Evolutionary conservation across 495 filamentous ascomycete genomes (phyloP), one percentile per base, ranked within the genome.

Genomic region (Penicillium crystallinum): DNA sequence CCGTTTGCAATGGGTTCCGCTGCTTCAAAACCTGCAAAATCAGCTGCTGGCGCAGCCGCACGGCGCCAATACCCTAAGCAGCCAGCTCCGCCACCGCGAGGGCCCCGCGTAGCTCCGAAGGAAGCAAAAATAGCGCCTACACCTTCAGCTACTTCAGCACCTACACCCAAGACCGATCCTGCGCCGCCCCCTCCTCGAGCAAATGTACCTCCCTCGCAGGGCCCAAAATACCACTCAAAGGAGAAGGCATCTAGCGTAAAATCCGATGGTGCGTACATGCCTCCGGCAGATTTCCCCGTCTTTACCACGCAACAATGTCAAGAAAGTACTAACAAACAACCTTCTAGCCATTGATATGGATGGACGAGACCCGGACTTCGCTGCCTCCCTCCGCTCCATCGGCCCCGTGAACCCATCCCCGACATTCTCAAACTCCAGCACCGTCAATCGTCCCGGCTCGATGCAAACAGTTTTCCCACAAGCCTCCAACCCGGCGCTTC

Each of bases 321-420:
- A 15, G 5, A 17, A 39, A 33, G 30, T 34, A 45, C 21, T 38
- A 39, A 40, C 56, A 59, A 56, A 58, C 42, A 33, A 30, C 4
- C 18, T 23, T 47, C 3, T 53, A 86, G 82, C 81, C n/a, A 81
- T 87, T 52, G 78, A 85, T 60, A 71, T 82, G 52, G 85, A 87
- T 58, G 80, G 78, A 53, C 76, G 74, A n/a, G 83, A 86, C 57
- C 83, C 83, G 2, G 68, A 79, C 64, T 85, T 82, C 66, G 80
- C 79, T 43, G 75, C 74, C 56, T 81, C 80, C 44, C 78, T 87
- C 49, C 79, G 78, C 59, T 66, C 68, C 35, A 74, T 89, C 55
- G 86, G 86, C 49, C 77, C 85, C 49, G 85, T 88, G 17, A 74
- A 77, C 44, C 83, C 85, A 15, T 71, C 71, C 49, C 82, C 82